Percentiles rank a stretch among this genome's conserved stretches.
Evolutionary conservation across 2,329 filamentous ascomycete species (phyloP).

Genomic region (Helotiales sp.): DNA sequence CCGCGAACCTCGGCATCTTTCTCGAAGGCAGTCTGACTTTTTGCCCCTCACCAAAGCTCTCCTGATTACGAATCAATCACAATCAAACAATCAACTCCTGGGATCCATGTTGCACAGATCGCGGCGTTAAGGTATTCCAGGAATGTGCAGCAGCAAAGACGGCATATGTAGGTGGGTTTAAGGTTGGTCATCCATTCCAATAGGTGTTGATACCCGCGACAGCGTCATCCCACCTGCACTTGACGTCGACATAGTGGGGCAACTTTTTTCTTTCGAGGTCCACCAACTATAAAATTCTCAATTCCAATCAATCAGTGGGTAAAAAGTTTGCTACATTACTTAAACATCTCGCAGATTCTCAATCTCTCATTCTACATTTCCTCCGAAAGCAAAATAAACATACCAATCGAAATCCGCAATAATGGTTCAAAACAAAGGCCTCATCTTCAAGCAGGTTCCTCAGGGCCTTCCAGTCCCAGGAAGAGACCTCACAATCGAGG

Average conservation of each 20-base stretch:
- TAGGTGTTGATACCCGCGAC: not conserved
- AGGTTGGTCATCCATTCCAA: not conserved
- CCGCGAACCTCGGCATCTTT: not conserved
- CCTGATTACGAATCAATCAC: slow-evolving; percentile 1
- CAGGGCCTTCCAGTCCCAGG: slow-evolving; percentile 70
- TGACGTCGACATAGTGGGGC: slow-evolving; percentile 8
- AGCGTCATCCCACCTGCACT: not conserved
- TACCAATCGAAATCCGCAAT: slow-evolving; percentile 22
- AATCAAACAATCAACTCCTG: too few species aligned
- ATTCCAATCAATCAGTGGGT: not conserved
- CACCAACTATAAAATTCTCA: not conserved
- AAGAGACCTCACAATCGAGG: slow-evolving; percentile 71
- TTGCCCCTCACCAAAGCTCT: not conserved
- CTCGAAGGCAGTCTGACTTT: not conserved
- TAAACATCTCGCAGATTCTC: not conserved
- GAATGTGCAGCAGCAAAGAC: not conserved
- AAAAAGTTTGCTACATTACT: not conserved
- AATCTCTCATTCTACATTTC: not conserved
- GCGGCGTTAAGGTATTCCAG: slow-evolving; percentile 13
- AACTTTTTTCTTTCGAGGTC: slow-evolving; percentile 4
- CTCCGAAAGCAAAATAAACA: not conserved
- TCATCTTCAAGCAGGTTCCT: slow-evolving; percentile 76
- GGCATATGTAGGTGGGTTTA: not conserved
- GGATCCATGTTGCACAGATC: not conserved
- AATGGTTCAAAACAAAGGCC: slow-evolving; percentile 69